Evolutionary conservation across 2,329 filamentous ascomycete species (phyloP), one percentile per base, ranked within the genome.

Genomic region (Aschersonia sp.): DNA sequence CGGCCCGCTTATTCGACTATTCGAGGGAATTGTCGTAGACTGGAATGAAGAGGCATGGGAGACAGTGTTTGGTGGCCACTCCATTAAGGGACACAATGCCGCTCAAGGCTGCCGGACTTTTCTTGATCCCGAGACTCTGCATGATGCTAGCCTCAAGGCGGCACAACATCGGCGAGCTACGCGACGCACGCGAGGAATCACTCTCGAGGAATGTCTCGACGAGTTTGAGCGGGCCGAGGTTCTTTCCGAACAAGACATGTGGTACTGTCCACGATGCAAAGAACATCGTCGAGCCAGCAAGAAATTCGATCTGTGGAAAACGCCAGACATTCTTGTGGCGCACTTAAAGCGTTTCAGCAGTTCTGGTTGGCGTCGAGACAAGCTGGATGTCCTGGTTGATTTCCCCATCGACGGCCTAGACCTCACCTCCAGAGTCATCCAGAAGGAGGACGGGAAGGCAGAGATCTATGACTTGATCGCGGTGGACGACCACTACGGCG

Each of bases 251-350:
- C 85, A 94, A 59, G 94, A 98, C 61, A 91, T 88, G 51, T 98
- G 92, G 92, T 97, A 94, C 62, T 98, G 92, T 60, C 91, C 88
- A 49, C 80, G 88, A 31, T 98, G 92, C 74, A 97, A 97, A 63
- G 87, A 95, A 57, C 84, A 94, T 58, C 81, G 88, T 12, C 82
- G 88, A 51, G 92, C 92, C 28, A 89, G 84, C 67, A 98, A 98
- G 71, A 96, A 92, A 59, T 88, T 98, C 47, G 89, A 97, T 60
- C 77, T 98, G 20, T 98, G 92, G 92, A 96, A 91, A 60, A 84
- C 86, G 2, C 92, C 92, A 1, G 92, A 98, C 62, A 94, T 97
- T 51, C 75, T 98, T 12, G 84, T 97, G 43, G 84, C 96, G 52
- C 92, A 98, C 61, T 74, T 98, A 45, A 98, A 98, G 72, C 81